Conservation (phyloP, 2,329 filamentous ascomycete genomes). For the Aspergillus versicolor region DNA sequence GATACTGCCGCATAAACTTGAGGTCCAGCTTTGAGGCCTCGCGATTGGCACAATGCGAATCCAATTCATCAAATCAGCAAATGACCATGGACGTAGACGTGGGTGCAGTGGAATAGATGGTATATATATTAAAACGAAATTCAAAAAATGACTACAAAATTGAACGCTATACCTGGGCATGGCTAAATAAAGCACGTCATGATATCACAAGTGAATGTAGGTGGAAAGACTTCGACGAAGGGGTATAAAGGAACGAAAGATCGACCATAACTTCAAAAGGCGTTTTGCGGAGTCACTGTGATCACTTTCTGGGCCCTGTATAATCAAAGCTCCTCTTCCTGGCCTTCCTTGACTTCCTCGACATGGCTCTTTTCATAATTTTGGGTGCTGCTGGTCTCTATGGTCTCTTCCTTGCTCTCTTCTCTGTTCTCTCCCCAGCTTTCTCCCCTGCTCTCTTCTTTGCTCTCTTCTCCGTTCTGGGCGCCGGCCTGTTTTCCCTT, state of each 20-base stretch:
- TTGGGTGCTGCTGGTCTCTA: not conserved
- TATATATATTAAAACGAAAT: not conserved
- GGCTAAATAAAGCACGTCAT: not conserved
- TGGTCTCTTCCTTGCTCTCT: not conserved
- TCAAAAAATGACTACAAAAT: not conserved
- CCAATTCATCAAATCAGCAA: not conserved
- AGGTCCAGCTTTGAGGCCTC: not conserved
- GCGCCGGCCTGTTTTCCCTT: not conserved
- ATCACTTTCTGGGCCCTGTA: not conserved
- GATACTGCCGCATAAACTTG: not conserved
- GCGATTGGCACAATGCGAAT: too few species aligned
- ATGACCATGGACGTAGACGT: constrained; percentile 51
- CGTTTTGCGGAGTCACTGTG: not conserved
- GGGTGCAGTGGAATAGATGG: constrained; percentile 30
- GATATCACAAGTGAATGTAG: not conserved
- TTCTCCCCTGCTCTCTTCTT: not conserved
- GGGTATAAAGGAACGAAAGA: constrained; percentile 3
- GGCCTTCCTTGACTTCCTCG: not conserved
- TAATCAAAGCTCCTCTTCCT: not conserved
- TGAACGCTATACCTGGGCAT: not conserved
- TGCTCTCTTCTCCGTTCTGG: not conserved
- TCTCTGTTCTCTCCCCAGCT: not conserved
- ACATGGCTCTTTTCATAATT: not conserved
- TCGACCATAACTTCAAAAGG: too few species aligned
- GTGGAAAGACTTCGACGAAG: not conserved